These are phyloP conservation scores for Fusarium pseudonygamai DNA, from an alignment of 2,329 filamentous ascomycete species.

Conservation along the genomic window DNA sequence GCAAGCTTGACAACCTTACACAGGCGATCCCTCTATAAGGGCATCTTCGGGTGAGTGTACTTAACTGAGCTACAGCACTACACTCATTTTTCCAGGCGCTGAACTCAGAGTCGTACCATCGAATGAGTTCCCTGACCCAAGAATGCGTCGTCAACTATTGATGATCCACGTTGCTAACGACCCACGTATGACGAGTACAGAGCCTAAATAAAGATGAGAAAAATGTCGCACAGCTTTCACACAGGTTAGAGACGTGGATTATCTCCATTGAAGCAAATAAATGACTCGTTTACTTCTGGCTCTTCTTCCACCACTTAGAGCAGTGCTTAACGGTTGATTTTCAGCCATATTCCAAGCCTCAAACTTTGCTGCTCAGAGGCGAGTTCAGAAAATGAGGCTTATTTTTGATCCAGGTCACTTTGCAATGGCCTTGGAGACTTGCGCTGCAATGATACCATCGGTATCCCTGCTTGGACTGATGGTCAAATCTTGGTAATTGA, in stretches of 20 bases:
- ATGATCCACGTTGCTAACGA: constrained; percentile 28
- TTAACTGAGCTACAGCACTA: neutral
- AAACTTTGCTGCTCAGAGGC: neutral
- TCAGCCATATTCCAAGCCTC: neutral
- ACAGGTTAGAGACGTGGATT: neutral
- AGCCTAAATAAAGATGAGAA: neutral
- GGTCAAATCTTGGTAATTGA: neutral
- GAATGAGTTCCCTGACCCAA: neutral
- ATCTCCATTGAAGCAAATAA: neutral
- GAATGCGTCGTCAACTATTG: constrained; percentile 2
- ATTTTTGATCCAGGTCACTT: neutral
- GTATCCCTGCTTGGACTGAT: neutral
- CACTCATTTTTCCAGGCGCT: neutral
- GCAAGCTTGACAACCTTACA: neutral
- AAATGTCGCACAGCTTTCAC: constrained; percentile 18
- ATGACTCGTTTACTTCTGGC: neutral
- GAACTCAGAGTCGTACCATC: neutral
- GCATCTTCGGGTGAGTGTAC: too few species aligned
- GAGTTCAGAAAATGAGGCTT: neutral
- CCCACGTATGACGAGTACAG: constrained; percentile 30
- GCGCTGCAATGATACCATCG: neutral
- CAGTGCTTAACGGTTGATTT: neutral
- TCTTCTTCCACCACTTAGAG: neutral
- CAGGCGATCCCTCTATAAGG: neutral
- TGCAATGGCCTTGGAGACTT: neutral